Base-by-base conservation (phyloP, 2,329 filamentous ascomycete genomes). In the Niveomyces coronatus region DNA sequence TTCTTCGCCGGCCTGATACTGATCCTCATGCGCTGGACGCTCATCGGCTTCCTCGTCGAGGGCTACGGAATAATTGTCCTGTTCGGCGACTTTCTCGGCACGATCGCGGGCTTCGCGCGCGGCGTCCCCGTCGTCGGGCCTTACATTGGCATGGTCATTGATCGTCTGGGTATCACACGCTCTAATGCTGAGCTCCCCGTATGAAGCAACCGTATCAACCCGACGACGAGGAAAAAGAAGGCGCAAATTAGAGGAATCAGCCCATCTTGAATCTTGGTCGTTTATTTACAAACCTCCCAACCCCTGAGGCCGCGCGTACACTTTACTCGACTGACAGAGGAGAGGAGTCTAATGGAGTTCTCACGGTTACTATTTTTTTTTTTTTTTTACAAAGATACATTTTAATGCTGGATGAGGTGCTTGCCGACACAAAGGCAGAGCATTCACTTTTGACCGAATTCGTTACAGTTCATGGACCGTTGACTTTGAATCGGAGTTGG, bases 81-180 rank as follows among this genome's bases (percentile, higher is more conserved):
- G 24, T 98, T 98, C 63, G 91, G 91, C 24, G 91, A 98, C 61
- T 96, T 96, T 64, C 73, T 96, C 42, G 85, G 87, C 34, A 96
- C 89, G 15, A 88, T 96, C 47, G 84, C 83, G 0, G 77, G 84
- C 13, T 94, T 96, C 54, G 85, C 85, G 27, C 79, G 85, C 40
- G 86, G 84, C 44, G 63, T 94, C 9, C 89, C 91, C 0, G 71
- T 95, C 7, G 67, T 96, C 5, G 89, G 89, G 4, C 85, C 88
- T 4, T 93, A 88, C 52, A 82, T 95, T 53, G 83, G 85, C 42
- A 65, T 74, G 47, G 70, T 69, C 3, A 69, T 94, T 45, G 85
- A 93, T 55, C 75, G 78, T 48, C 55, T 77, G 46, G 81, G 84
- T 0, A 62, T 85, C 26, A 76, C 76, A 19, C 70, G 79, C 50